Conservation (phyloP, 2,329 filamentous ascomycete genomes). For the Monosporascus sp. region DNA sequence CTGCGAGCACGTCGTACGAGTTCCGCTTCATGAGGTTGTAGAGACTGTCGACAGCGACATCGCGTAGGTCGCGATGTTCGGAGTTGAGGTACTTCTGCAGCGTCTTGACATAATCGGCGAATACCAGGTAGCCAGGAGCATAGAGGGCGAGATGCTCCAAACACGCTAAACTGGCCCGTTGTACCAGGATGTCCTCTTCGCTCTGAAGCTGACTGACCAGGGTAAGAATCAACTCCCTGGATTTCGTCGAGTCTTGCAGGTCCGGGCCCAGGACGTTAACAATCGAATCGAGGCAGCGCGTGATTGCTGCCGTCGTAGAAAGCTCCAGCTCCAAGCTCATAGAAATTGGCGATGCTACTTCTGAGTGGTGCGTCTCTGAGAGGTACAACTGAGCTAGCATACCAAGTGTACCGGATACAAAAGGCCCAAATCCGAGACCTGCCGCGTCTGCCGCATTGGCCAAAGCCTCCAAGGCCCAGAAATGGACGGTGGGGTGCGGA, state of each 20-base stretch:
- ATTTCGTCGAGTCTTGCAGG: conserved; percentile 85
- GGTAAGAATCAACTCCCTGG: conserved; percentile 85
- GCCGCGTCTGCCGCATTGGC: conserved; percentile 85
- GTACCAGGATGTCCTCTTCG: conserved; percentile 64
- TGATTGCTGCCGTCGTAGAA: conserved; percentile 75
- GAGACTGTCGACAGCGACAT: conserved; percentile 79
- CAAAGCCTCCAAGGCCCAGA: conserved; percentile 89
- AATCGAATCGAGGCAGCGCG: conserved; percentile 85
- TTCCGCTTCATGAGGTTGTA: conserved; percentile 95
- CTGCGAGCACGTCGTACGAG: conserved; percentile 72
- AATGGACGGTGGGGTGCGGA: conserved; percentile 90
- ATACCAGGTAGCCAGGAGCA: conserved; percentile 80
- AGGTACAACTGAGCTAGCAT: conserved; percentile 93
- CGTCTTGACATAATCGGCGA: conserved; percentile 73
- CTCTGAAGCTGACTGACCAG: conserved; percentile 77
- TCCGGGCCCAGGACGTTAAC: conserved; percentile 96
- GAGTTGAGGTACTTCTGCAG: conserved; percentile 75
- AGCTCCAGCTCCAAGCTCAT: conserved; percentile 88
- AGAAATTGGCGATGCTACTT: conserved; percentile 71
- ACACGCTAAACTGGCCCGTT: conserved; percentile 74
- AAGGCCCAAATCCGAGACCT: conserved; percentile 84
- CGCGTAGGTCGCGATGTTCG: conserved; percentile 61
- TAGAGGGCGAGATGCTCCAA: conserved; percentile 90
- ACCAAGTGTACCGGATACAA: conserved; percentile 83
- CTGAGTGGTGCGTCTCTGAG: conserved; percentile 83